A percentile compares a stretch with the other conserved stretches of the same genome.
Conservation (phyloP, 257 asterid species). For the Nicotiana attenuata region DNA sequence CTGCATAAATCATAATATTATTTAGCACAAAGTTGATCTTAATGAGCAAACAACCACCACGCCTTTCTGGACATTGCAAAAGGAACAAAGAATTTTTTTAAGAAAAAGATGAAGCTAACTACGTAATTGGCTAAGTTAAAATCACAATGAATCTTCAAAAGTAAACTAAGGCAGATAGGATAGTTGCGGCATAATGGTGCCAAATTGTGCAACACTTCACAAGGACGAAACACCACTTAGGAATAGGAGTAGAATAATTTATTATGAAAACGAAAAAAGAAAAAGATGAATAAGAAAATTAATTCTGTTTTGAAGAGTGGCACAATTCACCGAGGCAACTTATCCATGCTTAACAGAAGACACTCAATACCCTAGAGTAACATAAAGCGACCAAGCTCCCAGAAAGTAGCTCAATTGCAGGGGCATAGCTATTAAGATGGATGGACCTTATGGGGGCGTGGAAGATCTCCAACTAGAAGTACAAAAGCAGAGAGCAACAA, state of each 20-base stretch:
- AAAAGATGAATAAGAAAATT: neutral
- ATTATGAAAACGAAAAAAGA: too few relatives aligned
- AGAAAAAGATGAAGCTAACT: neutral
- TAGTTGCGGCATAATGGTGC: neutral
- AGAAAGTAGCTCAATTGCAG: neutral
- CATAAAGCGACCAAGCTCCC: neutral
- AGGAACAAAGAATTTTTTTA: neutral
- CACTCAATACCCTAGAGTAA: neutral
- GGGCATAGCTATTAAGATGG: neutral
- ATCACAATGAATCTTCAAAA: neutral
- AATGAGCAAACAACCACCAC: neutral
- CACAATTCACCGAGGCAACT: neutral
- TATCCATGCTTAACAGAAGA: neutral
- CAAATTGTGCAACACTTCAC: neutral
- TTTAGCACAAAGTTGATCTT: neutral
- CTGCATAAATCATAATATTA: constrained; percentile 31
- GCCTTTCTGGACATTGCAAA: neutral
- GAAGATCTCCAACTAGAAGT: neutral
- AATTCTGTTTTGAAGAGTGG: neutral
- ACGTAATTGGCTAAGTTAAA: neutral
- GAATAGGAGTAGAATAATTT: too few relatives aligned
- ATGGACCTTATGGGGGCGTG: neutral
- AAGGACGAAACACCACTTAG: neutral
- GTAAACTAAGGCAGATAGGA: neutral
- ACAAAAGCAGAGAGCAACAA: neutral